Percentiles rank a stretch among this genome's conserved stretches.
Conservation (phyloP, 768 basidiomycete species). For the Pholiota conissans region DNA sequence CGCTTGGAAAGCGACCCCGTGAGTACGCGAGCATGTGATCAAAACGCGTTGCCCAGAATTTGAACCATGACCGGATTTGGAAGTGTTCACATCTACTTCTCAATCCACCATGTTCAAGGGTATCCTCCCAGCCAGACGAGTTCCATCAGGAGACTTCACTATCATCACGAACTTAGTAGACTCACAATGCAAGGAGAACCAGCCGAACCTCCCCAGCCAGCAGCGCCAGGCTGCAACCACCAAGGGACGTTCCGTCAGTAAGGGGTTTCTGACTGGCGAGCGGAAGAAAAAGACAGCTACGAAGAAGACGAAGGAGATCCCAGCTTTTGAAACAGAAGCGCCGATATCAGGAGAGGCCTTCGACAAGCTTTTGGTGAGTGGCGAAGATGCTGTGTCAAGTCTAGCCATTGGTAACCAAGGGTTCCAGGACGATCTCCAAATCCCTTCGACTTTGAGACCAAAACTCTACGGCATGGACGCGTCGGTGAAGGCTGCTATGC, state of each 20-base stretch:
- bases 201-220: conserved; percentile 32
- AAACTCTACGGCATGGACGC: conserved; percentile 82
- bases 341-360: conserved; percentile 56
- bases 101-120: conserved; percentile 71
- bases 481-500: conserved; percentile 88
- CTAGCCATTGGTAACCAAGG: conserved; percentile 8
- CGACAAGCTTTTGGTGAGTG: conserved; percentile 74
- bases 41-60: conserved; percentile 30
- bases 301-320: conserved; percentile 36
- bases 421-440: conserved; percentile 83
- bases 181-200: conserved; percentile 65
- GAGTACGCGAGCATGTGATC: conserved; percentile 22
- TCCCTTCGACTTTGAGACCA: conserved; percentile 73
- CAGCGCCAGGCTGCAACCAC: conserved; percentile 20
- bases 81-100: conserved; percentile 25
- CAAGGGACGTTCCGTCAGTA: conserved; percentile 26
- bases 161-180: conserved; percentile 63
- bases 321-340: conserved; percentile 43
- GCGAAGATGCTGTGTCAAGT: not conserved
- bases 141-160: conserved; percentile 69
- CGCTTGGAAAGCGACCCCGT: not conserved
- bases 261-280: conserved; percentile 31
- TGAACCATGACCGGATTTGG: conserved; percentile 34
- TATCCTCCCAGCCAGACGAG: conserved; percentile 70
- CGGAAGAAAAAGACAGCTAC: conserved; percentile 45